Conservation (phyloP, 139 green algal species). For the Edaphochlamys debaryana region DNA sequence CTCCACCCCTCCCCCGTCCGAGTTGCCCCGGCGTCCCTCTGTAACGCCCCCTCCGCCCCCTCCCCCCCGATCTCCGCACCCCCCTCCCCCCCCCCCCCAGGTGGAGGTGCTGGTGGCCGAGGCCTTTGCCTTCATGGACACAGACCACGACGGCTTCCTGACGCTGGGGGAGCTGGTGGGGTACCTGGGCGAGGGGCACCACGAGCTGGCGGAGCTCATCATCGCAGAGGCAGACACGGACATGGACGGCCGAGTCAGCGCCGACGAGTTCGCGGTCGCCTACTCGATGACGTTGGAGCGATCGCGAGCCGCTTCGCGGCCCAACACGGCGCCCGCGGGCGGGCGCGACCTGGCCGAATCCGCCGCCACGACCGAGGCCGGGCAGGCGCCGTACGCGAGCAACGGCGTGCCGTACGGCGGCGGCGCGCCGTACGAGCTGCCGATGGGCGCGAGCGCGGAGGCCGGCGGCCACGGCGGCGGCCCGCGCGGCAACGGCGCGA, state of each 20-base stretch:
- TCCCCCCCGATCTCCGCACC: too few relatives aligned
- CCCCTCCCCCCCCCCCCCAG: background rate
- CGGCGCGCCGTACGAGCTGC: too few relatives aligned
- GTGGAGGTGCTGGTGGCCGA: slow-evolving; percentile 16
- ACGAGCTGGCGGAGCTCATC: slow-evolving; percentile 20
- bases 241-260: slow-evolving; percentile 6
- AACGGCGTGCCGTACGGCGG: too few relatives aligned
- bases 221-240: slow-evolving; percentile 13
- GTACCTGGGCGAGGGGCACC: slow-evolving; percentile 25
- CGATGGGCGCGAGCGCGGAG: too few relatives aligned
- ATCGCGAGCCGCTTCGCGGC: background rate
- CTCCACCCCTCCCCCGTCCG: too few relatives aligned
- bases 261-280: slow-evolving; percentile 4
- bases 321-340: background rate
- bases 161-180: background rate
- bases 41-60: too few relatives aligned
- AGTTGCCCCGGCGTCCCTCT: too few relatives aligned
- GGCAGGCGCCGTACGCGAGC: too few relatives aligned
- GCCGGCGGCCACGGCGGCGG: too few relatives aligned
- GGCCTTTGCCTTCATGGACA: slow-evolving; percentile 37
- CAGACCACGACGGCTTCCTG: slow-evolving; percentile 24
- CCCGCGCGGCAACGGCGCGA: too few relatives aligned
- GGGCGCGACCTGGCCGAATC: background rate
- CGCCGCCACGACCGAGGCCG: too few relatives aligned
- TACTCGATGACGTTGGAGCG: slow-evolving; percentile 11